A percentile compares a stretch with the other conserved stretches of the same genome.
Conservation (phyloP, 495 filamentous ascomycete species). For the Podospora bellae-mahoneyi region DNA sequence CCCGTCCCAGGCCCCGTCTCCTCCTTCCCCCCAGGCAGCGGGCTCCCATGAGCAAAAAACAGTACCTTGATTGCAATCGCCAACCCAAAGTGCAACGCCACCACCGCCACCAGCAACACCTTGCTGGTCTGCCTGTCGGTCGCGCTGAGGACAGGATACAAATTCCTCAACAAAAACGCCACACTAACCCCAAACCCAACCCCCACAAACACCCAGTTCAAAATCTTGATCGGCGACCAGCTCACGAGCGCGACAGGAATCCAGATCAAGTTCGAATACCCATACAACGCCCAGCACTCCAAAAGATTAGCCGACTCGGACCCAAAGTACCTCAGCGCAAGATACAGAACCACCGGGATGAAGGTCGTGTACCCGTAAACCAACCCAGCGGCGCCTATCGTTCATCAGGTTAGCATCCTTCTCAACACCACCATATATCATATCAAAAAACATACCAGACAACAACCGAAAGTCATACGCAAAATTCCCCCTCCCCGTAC, state of each 20-base stretch:
- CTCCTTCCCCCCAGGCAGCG: slow-evolving; percentile 49
- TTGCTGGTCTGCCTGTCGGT: slow-evolving; percentile 91
- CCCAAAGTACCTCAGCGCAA: slow-evolving; percentile 88
- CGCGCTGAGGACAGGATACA: slow-evolving; percentile 89
- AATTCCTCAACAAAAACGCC: slow-evolving; percentile 82
- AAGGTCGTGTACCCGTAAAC: slow-evolving; percentile 91
- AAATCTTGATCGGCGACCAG: slow-evolving; percentile 75
- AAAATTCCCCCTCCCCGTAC: slow-evolving; percentile 41
- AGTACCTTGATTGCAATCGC: slow-evolving; percentile 91
- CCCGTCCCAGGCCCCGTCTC: slow-evolving; percentile 4
- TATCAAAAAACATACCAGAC: slow-evolving; percentile 47
- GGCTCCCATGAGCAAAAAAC: slow-evolving; percentile 86
- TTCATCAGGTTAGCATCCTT: slow-evolving; percentile 3
- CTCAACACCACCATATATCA: too few species aligned
- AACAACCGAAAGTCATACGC: slow-evolving; percentile 87
- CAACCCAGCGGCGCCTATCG: slow-evolving; percentile 71
- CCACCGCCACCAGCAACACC: slow-evolving; percentile 76
- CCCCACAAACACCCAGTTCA: slow-evolving; percentile 92
- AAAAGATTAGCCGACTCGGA: slow-evolving; percentile 82
- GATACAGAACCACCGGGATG: slow-evolving; percentile 82
- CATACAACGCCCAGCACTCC: slow-evolving; percentile 92
- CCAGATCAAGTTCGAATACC: slow-evolving; percentile 94
- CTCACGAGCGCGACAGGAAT: slow-evolving; percentile 88
- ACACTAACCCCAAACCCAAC: slow-evolving; percentile 85
- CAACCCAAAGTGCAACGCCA: slow-evolving; percentile 80